Base-by-base conservation (phyloP, 371 early-diverging fungal species). In the Circinella umbellata region DNA sequence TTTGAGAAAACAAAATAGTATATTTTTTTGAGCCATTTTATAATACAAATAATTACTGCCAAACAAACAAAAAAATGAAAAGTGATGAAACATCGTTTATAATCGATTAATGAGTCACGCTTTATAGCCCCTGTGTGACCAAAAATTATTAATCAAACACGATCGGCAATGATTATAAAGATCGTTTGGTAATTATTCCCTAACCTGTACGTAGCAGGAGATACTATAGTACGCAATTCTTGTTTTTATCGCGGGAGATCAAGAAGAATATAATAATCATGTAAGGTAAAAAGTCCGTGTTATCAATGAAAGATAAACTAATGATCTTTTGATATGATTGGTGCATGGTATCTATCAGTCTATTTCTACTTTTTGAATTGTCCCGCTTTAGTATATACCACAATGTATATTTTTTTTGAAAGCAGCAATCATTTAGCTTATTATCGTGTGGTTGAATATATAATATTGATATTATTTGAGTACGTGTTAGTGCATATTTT, bases 191-290 rank as follows among this genome's bases (percentile, higher is more conserved):
- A 57, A 1, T 7, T 42, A 42, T 9, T 9, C 6, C 11, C 42
- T 11, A 42, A 42, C 42, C 42, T 42, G 6, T 11, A 11, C 11
- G 42, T 42, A 1, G 42, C 42, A 42, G 42, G 0, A 34, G 1
- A 20, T 27, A 27, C 2, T 27, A 27, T 27, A 27, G 2, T 27
- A 57, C 57, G 57, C 57, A n/a, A 7, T 7, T 15, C 51, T 51
- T 51, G 15, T 51, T 51, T 51, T n/a, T 57, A 57, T 57, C 57
- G 57, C 57, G 57, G 57, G 57, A 57, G 57, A 57, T 57, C 57
- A 57, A 34, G 35, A 34, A 57, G 35, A 54, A 47, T 47, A 47
- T 47, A 47, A 15, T n/a, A n/a, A n/a, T 39, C 49, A 49, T 13
- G 51, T 51, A 51, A 51, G 51, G 51, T 57, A 57, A 57, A 57